phyloP scores from a whole-genome alignment of 1,284 basidiomycete species.

The Malassezia vespertilionis region DNA sequence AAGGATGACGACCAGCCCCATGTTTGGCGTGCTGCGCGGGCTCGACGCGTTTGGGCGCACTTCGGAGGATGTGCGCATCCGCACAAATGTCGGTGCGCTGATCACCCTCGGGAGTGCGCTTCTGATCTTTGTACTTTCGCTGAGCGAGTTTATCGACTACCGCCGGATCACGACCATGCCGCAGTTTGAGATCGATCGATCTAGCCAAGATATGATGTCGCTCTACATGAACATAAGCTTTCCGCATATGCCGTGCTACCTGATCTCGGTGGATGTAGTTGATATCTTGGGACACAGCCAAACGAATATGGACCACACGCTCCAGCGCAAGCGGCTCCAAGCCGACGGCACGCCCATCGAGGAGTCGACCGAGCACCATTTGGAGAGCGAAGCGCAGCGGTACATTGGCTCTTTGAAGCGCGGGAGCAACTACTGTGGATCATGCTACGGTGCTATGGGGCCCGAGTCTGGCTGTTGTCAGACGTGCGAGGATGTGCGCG shows the following conservation, averaged over 20 bases:
- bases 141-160: constrained; percentile 93
- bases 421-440: constrained; percentile 54
- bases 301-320: constrained; percentile 60
- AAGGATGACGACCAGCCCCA: background rate
- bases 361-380: constrained; percentile 19
- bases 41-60: constrained; percentile 23
- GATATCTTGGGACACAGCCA: constrained; percentile 94
- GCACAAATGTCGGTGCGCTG: constrained; percentile 41
- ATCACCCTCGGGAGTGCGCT: constrained; percentile 81
- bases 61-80: constrained; percentile 45
- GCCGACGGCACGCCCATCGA: constrained; percentile 52
- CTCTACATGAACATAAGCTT: constrained; percentile 89
- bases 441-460: constrained; percentile 81
- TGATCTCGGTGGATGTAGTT: constrained; percentile 68
- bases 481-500: constrained; percentile 85
- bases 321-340: constrained; percentile 70
- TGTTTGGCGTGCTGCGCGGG: constrained; percentile 14
- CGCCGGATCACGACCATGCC: constrained; percentile 57
- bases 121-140: constrained; percentile 79
- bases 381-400: constrained; percentile 37
- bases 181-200: constrained; percentile 60
- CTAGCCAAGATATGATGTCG: constrained; percentile 82
- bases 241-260: constrained; percentile 89
- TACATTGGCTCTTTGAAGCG: constrained; percentile 17
- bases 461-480: constrained; percentile 75